Percentiles rank a stretch among this genome's conserved stretches.
These are phyloP conservation scores for Cruciata laevipes DNA, from an alignment of 257 asterid species.

Conservation along the genomic window DNA sequence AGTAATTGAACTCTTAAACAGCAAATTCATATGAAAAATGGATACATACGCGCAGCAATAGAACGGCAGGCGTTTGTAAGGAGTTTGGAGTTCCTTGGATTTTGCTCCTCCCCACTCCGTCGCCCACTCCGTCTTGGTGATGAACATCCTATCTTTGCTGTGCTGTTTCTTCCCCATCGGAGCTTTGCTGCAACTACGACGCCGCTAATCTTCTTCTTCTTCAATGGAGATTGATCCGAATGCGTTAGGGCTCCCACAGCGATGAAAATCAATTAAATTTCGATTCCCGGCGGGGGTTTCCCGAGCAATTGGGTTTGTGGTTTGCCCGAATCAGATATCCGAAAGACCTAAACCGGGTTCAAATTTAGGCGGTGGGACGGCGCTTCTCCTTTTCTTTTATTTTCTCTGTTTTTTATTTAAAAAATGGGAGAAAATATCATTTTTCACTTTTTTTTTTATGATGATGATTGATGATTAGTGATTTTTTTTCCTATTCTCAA, in stretches of 20 bases:
- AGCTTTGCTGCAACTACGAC: background rate
- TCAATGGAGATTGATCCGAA: background rate
- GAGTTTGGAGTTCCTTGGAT: conserved; percentile 73
- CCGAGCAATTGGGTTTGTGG: background rate
- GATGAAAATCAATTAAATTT: background rate
- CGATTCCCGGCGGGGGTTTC: background rate
- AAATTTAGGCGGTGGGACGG: background rate
- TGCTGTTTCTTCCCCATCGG: conserved; percentile 98
- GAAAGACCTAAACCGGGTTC: background rate
- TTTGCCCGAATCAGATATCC: background rate
- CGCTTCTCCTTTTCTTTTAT: background rate
- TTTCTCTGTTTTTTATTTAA: background rate
- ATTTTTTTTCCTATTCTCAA: too few species aligned
- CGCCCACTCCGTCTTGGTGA: conserved; percentile 99
- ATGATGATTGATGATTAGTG: too few species aligned
- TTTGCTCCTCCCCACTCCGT: conserved; percentile 99
- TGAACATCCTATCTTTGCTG: conserved; percentile 92
- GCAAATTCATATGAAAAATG: background rate
- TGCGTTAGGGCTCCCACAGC: conserved; percentile 1
- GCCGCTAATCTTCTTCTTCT: background rate
- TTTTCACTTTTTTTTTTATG: too few species aligned
- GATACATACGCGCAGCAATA: conserved; percentile 89
- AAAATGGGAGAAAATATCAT: too few species aligned
- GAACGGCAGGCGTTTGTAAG: conserved; percentile 89
- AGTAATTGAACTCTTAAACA: conserved; percentile 2